Conservation (phyloP, 306 rosid species). For the Rosa persica region DNA sequence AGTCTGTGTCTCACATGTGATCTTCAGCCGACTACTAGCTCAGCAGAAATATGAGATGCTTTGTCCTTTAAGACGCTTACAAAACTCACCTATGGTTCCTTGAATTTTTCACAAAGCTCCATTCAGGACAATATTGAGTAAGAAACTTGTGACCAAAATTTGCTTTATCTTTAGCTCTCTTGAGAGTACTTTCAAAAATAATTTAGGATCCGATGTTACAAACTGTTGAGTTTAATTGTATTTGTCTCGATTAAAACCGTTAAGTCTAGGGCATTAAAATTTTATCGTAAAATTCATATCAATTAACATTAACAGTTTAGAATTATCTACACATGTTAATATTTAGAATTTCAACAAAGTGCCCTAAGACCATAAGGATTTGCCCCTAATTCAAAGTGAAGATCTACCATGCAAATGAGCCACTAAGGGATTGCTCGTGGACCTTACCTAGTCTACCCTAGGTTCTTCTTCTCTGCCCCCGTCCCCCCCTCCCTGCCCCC, state of each 20-base stretch:
- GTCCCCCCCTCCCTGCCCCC: too few species aligned
- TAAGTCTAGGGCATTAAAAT: neutral
- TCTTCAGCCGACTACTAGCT: conserved; percentile 27
- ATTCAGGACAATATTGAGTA: neutral
- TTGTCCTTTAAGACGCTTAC: conserved; percentile 26
- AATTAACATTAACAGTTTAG: too few species aligned
- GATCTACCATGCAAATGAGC: neutral
- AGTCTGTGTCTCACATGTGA: conserved; percentile 48
- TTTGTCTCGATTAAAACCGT: neutral
- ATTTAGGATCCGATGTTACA: neutral
- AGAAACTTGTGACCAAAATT: conserved; percentile 14
- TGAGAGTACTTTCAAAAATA: neutral
- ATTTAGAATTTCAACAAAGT: neutral
- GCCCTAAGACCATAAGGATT: neutral
- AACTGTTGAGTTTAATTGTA: neutral
- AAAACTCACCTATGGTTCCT: conserved; percentile 30
- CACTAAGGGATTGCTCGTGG: neutral
- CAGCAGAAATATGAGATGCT: neutral
- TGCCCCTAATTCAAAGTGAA: neutral
- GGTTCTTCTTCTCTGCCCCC: neutral
- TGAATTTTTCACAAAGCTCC: conserved; percentile 27
- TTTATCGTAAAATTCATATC: neutral
- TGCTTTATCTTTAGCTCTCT: neutral
- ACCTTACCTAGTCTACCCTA: neutral
- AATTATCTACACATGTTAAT: neutral